A percentile compares a stretch with the other conserved stretches of the same genome.
Conservation (phyloP, 345 rosid genomes). For the Rhodamnia rubescens region DNA sequence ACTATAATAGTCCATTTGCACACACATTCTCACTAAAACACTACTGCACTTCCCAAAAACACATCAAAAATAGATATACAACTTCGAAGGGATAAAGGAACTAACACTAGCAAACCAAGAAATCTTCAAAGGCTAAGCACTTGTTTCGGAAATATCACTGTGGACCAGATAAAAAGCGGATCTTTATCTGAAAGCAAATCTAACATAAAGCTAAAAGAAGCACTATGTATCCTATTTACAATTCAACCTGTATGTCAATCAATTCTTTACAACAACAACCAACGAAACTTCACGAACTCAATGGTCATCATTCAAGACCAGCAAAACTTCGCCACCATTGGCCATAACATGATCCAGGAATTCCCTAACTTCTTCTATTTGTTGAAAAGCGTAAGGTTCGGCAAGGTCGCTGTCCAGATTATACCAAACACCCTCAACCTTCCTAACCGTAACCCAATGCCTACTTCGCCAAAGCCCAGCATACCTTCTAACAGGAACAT, state of each 20-base stretch:
- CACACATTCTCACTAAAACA: not conserved
- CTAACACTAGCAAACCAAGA: not conserved
- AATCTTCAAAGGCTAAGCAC: not conserved
- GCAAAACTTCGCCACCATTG: conserved; percentile 58
- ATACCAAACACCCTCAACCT: conserved; percentile 73
- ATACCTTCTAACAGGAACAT: conserved; percentile 54
- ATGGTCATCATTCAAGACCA: conserved; percentile 36
- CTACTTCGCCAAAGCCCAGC: conserved; percentile 82
- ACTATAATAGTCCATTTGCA: not conserved
- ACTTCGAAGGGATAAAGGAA: not conserved
- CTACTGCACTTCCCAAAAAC: not conserved
- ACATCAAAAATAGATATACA: not conserved
- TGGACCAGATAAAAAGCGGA: not conserved
- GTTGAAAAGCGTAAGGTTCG: conserved; percentile 29
- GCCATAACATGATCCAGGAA: conserved; percentile 46
- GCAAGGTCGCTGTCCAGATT: conserved; percentile 78
- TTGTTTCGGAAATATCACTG: not conserved
- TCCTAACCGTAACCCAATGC: conserved; percentile 78
- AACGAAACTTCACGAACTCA: conserved; percentile 4
- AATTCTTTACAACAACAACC: not conserved
- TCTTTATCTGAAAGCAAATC: not conserved
- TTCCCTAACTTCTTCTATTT: conserved; percentile 29
- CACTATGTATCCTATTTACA: not conserved
- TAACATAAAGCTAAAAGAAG: not conserved
- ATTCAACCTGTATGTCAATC: not conserved